Evolutionary conservation across 1,284 basidiomycete species (phyloP), one percentile per base, ranked within the genome.

Genomic region (Pseudomicrostroma phylloplanum): DNA sequence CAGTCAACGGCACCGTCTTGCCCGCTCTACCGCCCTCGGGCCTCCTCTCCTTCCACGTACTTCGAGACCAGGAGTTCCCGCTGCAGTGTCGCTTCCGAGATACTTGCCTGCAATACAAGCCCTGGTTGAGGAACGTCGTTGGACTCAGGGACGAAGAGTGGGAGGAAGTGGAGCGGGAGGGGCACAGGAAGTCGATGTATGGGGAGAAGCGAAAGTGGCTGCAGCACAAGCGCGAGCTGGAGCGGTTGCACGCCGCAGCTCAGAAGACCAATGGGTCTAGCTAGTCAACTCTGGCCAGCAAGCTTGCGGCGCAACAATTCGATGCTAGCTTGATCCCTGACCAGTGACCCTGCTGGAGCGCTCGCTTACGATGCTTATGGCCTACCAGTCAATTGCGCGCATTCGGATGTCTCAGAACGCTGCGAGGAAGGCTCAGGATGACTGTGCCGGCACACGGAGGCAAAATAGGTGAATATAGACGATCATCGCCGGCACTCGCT

Each of bases 141-240:
- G 51, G 51, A 26, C 25, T 54, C 21, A 17, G 51, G 7, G 51
- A 21, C 13, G 21, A 54, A 13, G 51, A 54, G 51, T 54, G 51
- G 51, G 21, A 13, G 6, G 17, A 54, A 19, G 30, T 36, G 30
- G 51, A 54, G 51, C 15, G 51, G 6, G 51, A 54, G 6, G 51
- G 13, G 4, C 21, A 23, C 6, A 54, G 51, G 51, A 17, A 26
- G 21, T 19, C 13, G 51, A 54, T 54, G 51, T 54, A 54, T 15
- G 2, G 6, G 21, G 51, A 23, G n/a, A 54, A 54, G 51, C 7
- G 13, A 25, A 26, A 25, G 21, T 54, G 51, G 51, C 26, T 54
- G 30, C 30, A 36, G 51, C 13, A 8, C 26, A 26, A 13, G 51
- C 7, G 51, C 7, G 51, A 54, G 4, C 7, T 8, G 13, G 51